Evolutionary conservation across 1,284 basidiomycete species (phyloP).

Genomic region (Fomes fomentarius): DNA sequence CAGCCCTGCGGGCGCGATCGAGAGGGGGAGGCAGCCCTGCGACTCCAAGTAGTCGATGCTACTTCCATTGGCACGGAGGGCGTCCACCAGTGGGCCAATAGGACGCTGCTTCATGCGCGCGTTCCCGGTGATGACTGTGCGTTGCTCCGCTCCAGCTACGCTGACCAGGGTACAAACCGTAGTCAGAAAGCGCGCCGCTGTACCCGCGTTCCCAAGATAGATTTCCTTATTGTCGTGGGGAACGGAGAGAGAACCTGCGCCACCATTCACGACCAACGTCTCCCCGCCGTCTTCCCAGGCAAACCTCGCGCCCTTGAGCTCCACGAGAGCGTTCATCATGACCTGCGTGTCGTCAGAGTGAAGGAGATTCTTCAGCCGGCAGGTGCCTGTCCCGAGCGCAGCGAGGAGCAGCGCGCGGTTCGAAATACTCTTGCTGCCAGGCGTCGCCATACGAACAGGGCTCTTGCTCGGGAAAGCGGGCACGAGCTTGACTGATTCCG

Average conservation of each 20-base stretch:
- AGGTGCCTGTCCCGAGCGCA: constrained; percentile 88
- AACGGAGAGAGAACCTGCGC: constrained; percentile 78
- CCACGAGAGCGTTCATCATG: constrained; percentile 94
- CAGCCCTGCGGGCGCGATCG: constrained; percentile 85
- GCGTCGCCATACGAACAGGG: constrained; percentile 87
- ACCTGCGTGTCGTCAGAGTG: constrained; percentile 99
- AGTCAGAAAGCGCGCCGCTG: constrained; percentile 96
- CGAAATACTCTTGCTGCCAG: constrained; percentile 96
- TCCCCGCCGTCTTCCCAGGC: constrained; percentile 94
- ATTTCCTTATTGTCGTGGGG: constrained; percentile 84
- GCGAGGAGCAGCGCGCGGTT: constrained; percentile 96
- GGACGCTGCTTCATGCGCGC: constrained; percentile 98
- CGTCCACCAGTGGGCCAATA: constrained; percentile 95
- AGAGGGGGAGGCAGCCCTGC: constrained; percentile 87
- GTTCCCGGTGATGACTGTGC: constrained; percentile 93
- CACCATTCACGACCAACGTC: constrained; percentile 91
- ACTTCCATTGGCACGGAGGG: constrained; percentile 84
- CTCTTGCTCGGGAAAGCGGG: constrained; percentile 68
- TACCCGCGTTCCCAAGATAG: constrained; percentile 97
- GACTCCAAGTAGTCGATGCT: constrained; percentile 80
- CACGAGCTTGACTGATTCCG: constrained; percentile 76
- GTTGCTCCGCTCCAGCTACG: constrained; percentile 44
- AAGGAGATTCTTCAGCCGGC: constrained; percentile 87
- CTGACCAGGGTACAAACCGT: constrained; percentile 91
- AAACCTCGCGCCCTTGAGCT: constrained; percentile 90